phyloP scores from a whole-genome alignment of 2,329 filamentous ascomycete genomes.

The Juglanconis oblonga region DNA sequence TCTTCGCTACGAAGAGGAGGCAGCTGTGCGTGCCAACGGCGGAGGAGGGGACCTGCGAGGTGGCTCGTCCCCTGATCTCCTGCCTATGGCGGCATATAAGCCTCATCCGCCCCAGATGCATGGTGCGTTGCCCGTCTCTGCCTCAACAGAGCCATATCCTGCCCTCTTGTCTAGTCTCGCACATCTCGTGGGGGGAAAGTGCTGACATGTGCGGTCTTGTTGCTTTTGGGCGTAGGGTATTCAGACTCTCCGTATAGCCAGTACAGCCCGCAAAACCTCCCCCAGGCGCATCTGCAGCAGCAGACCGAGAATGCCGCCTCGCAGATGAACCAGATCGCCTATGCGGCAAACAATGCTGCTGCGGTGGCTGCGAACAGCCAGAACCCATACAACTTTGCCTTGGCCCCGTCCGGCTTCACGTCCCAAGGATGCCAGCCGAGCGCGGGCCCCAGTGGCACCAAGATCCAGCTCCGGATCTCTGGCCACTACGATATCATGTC shows the following conservation, averaged over 20 bases:
- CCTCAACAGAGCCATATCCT: background rate
- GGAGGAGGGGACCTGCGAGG: slow-evolving; percentile 44
- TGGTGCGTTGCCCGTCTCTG: slow-evolving; percentile 56
- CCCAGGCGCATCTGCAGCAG: slow-evolving; percentile 32
- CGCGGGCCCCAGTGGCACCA: slow-evolving; percentile 66
- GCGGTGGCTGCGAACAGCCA: slow-evolving; percentile 25
- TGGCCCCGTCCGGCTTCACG: slow-evolving; percentile 57
- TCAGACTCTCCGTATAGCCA: slow-evolving; percentile 51
- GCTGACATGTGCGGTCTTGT: background rate
- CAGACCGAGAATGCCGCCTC: slow-evolving; percentile 48
- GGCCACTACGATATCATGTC: slow-evolving; percentile 68
- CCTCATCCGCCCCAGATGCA: slow-evolving; percentile 72
- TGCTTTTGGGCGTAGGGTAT: slow-evolving; percentile 25
- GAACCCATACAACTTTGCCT: slow-evolving; percentile 56
- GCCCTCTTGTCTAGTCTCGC: background rate
- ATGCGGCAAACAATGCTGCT: slow-evolving; percentile 60
- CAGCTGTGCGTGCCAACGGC: slow-evolving; percentile 49
- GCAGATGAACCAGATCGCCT: slow-evolving; percentile 55
- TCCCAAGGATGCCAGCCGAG: slow-evolving; percentile 63
- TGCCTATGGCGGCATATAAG: slow-evolving; percentile 86
- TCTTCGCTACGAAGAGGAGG: slow-evolving; percentile 55
- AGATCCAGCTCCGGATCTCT: slow-evolving; percentile 70
- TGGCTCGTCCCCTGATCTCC: slow-evolving; percentile 56
- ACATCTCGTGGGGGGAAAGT: background rate
- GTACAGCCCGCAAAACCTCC: slow-evolving; percentile 41